Evolutionary conservation across 169 alveolate genomes (phyloP).

Genomic region (Plasmodium chabaudi): DNA sequence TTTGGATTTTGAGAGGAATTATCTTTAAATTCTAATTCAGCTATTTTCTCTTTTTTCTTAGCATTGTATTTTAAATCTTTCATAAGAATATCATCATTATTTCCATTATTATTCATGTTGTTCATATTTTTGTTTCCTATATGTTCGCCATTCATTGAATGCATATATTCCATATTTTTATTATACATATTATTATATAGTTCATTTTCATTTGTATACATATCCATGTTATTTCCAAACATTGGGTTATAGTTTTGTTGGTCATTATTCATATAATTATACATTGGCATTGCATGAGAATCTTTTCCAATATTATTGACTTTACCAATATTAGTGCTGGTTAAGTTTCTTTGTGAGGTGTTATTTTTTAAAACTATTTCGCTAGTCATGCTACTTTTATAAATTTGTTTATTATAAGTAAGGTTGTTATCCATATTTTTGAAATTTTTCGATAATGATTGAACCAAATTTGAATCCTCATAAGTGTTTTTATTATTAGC

Average conservation of each 20-base stretch:
- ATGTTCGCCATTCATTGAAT: not conserved
- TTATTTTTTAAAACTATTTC: conserved; percentile 25
- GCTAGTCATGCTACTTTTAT: conserved; percentile 19
- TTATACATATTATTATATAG: not conserved
- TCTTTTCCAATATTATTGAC: conserved; percentile 31
- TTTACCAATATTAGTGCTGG: too few relatives aligned
- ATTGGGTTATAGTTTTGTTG: conserved; percentile 10
- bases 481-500: not conserved
- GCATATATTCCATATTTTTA: not conserved
- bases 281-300: conserved; percentile 19
- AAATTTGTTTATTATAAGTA: not conserved
- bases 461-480: conserved; percentile 12
- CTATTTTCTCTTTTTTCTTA: conserved; percentile 58
- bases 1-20: conserved; percentile 13
- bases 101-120: not conserved
- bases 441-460: conserved; percentile 26
- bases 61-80: conserved; percentile 21
- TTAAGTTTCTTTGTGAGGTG: not conserved
- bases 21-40: conserved; percentile 37
- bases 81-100: conserved; percentile 31
- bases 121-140: not conserved
- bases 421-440: conserved; percentile 23
- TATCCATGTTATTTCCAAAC: conserved; percentile 35
- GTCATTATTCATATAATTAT: conserved; percentile 22
- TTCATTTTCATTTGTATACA: conserved; percentile 36